A percentile compares a stretch with the other conserved stretches of the same genome.
Conservation (phyloP, 371 early-diverging fungal genomes). For the Capillidium heterosporum region DNA sequence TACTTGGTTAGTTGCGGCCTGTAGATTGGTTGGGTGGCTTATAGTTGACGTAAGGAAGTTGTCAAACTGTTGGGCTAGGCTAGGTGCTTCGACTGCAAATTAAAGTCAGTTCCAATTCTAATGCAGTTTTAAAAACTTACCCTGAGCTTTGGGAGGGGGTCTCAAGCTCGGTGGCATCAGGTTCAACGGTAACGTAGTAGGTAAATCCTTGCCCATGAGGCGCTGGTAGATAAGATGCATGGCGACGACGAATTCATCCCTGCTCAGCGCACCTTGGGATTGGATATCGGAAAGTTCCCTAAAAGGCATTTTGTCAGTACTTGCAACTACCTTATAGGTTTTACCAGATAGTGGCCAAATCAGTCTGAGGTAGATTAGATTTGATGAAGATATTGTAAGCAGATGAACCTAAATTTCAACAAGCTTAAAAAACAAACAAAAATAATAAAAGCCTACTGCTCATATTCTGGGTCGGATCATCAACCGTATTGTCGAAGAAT, state of each 20-base stretch:
- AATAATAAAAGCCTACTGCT: conserved; percentile 1
- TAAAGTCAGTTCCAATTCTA: too few species aligned
- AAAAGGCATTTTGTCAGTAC: neutral
- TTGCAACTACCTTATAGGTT: neutral
- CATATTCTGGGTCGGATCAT: neutral
- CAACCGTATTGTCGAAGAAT: conserved; percentile 1
- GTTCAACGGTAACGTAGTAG: conserved; percentile 53
- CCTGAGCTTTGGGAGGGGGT: neutral
- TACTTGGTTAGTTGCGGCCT: too few species aligned
- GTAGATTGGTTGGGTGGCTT: too few species aligned
- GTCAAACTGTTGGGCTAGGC: too few species aligned
- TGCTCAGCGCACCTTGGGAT: conserved; percentile 67
- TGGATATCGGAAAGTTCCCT: conserved; percentile 62
- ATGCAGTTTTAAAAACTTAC: too few species aligned
- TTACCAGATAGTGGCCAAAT: conserved; percentile 48
- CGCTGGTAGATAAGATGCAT: conserved; percentile 81
- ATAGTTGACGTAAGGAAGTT: too few species aligned
- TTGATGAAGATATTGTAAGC: conserved; percentile 56
- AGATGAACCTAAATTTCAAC: conserved; percentile 25
- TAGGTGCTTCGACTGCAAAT: too few species aligned
- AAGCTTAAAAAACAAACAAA: conserved; percentile 15
- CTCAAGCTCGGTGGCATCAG: conserved; percentile 63
- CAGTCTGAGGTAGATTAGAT: conserved; percentile 42
- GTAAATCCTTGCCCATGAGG: conserved; percentile 58
- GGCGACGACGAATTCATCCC: conserved; percentile 84